phyloP scores from a whole-genome alignment of 2,329 filamentous ascomycete species.

The Hypoxylon rubiginosum region DNA sequence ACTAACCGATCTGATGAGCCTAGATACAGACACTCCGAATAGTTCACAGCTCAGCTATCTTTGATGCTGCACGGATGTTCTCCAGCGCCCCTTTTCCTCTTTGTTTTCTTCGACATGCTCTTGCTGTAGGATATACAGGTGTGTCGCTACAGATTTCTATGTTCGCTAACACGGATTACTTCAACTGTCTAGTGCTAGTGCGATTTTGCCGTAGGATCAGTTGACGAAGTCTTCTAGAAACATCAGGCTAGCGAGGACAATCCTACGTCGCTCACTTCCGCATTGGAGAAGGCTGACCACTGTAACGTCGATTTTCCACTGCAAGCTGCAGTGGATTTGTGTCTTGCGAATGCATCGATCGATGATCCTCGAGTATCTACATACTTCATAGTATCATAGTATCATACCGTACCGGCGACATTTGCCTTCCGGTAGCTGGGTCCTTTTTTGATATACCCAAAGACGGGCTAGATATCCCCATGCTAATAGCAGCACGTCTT shows the following conservation, averaged over 20 bases:
- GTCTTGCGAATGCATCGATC: background rate
- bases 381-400: no score
- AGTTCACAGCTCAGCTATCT: background rate
- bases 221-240: conserved; percentile 14
- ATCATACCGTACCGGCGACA: background rate
- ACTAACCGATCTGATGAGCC: conserved; percentile 18
- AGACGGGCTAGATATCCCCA: background rate
- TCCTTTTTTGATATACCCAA: background rate
- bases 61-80: no score
- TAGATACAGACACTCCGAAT: background rate
- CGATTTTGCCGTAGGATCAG: conserved; percentile 17
- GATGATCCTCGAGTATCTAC: background rate
- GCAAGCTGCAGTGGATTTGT: conserved; percentile 5
- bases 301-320: conserved; percentile 7
- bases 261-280: background rate
- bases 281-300: conserved; percentile 2
- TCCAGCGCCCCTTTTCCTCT: no score
- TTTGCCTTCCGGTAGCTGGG: conserved; percentile 3
- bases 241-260: background rate
- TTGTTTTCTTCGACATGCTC: background rate
- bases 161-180: background rate
- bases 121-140: conserved; percentile 2
- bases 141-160: conserved; percentile 2
- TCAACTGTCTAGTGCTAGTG: conserved; percentile 6
- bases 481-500: background rate